Conservation (phyloP, 768 basidiomycete species). For the Amanita jacksonii region DNA sequence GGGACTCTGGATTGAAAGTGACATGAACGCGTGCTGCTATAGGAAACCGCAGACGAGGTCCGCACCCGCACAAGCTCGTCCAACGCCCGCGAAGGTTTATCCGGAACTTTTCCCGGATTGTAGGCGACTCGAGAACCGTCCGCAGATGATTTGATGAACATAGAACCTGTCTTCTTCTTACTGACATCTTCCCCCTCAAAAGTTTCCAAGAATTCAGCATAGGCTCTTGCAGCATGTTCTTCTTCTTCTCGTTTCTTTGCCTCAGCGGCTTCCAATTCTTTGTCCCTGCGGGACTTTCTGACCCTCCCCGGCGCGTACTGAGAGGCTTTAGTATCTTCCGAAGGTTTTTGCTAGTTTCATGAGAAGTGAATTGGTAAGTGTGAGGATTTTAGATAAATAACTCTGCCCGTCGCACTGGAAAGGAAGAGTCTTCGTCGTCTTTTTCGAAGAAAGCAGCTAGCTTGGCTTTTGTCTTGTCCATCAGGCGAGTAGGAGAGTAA, state of each 20-base stretch:
- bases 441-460: conserved; percentile 79
- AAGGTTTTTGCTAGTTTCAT: conserved; percentile 65
- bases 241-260: conserved; percentile 83
- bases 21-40: background rate
- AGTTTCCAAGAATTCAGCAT: conserved; percentile 76
- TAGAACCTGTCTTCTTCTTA: conserved; percentile 39
- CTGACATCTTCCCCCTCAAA: conserved; percentile 65
- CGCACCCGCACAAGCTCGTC: conserved; percentile 18
- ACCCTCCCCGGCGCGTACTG: conserved; percentile 81
- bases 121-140: conserved; percentile 40
- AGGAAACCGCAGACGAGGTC: conserved; percentile 3
- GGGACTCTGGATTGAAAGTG: conserved; percentile 32
- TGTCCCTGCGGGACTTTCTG: conserved; percentile 85
- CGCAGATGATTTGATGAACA: conserved; percentile 51
- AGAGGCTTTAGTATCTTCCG: conserved; percentile 79
- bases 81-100: conserved; percentile 16
- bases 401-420: conserved; percentile 87
- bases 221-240: conserved; percentile 66
- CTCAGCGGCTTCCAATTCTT: conserved; percentile 88
- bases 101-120: conserved; percentile 27
- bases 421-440: conserved; percentile 77
- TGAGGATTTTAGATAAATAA: conserved; percentile 41
- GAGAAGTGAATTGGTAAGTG: conserved; percentile 53
- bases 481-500: conserved; percentile 15
- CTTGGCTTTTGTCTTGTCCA: conserved; percentile 62